Evolutionary conservation across 768 basidiomycete genomes (phyloP), one percentile per base, ranked within the genome.

Genomic region (Tubosaeta sp.): DNA sequence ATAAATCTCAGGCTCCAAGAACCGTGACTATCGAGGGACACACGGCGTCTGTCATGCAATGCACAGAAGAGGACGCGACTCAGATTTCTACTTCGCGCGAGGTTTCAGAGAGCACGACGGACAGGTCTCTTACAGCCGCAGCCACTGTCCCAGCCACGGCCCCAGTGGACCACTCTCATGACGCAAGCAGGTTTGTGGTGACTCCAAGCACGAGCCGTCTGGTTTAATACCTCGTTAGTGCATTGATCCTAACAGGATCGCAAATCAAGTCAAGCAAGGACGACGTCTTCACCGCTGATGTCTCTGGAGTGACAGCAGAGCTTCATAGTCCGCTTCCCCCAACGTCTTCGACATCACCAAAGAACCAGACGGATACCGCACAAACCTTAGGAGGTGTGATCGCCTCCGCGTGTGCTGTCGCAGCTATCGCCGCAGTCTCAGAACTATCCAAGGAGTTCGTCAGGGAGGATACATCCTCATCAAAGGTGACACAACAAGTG

Each of bases 181-280:
- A 49, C n/a, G 5, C 16, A 33, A 17, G 17, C 17, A 52, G 59
- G 59, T 59, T 10, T 12, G 54, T 52, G 26, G 27, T 27, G 9
- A 22, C 35, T 26, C 29, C 4, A 0, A 16, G 31, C 12, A 8
- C 2, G 1, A 2, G 26, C 31, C 31, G 1, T 2, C 16, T 1
- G 12, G 1, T 13, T 17, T 51, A 13, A 57, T 26, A 4, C 9
- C 16, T 46, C 33, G 13, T 7, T 31, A 59, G 58, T n/a, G 32
- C 31, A 8, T 32, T 17, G 29, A 37, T 22, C 9, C 22, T 3
- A 26, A 14, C 17, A 17, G 2, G 19, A 32, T 43, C 49, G 4
- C 56, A 37, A 16, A 6, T 8, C 10, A 31, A 44, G 12, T 26
- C 25, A 7, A 49, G 13, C n/a, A 41, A 43, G 26, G 8, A 39